Conservation (phyloP, 2,329 filamentous ascomycete species). For the Apiospora hydei region DNA sequence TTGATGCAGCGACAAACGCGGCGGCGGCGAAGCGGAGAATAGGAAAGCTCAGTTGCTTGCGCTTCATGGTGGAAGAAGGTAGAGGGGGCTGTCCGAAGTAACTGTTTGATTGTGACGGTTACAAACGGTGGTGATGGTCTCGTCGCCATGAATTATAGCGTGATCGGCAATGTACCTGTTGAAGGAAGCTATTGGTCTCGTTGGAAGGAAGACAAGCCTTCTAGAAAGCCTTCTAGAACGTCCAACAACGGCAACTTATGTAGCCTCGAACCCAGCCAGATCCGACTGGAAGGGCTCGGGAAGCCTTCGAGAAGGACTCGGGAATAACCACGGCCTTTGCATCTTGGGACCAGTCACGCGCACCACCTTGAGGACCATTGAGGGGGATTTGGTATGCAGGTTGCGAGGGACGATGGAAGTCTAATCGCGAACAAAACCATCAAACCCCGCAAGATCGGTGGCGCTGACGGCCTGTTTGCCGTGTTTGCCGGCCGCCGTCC, state of each 20-base stretch:
- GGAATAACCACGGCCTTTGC: neutral
- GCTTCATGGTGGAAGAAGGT: constrained; percentile 18
- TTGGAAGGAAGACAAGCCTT: neutral
- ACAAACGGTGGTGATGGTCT: neutral
- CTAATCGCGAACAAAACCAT: neutral
- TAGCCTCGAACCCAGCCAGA: neutral
- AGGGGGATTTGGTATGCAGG: neutral
- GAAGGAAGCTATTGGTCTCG: neutral
- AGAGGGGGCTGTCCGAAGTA: neutral
- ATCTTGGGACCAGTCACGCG: neutral
- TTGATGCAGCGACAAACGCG: constrained; percentile 4
- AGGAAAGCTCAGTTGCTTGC: neutral
- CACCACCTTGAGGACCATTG: neutral
- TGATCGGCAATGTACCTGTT: neutral
- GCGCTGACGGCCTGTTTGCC: neutral
- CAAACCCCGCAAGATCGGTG: neutral
- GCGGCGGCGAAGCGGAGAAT: constrained; percentile 7
- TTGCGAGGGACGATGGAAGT: neutral
- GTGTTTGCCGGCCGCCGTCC: neutral
- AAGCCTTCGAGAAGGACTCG: constrained; percentile 5
- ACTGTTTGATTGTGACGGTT: neutral
- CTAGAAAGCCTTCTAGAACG: constrained; percentile 4
- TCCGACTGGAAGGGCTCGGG: neutral
- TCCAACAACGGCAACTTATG: neutral
- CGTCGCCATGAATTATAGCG: constrained; percentile 2